Base-by-base conservation (phyloP, 2,329 filamentous ascomycete genomes). In the Trichoderma lentiforme region DNA sequence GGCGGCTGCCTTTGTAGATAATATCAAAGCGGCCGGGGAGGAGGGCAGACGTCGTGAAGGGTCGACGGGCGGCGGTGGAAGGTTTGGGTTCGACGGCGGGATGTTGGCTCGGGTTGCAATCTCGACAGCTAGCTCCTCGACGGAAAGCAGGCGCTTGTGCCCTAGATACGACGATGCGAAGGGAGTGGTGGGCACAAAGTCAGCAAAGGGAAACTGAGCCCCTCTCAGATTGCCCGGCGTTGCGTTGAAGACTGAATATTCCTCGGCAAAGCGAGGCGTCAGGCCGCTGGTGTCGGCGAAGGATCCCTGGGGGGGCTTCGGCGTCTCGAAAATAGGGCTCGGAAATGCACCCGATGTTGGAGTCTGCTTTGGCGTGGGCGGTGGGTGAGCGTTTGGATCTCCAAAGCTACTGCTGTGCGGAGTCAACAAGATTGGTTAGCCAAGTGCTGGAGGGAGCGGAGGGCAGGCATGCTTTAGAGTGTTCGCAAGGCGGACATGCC, bases 241-340 rank as follows among this genome's bases (percentile, higher is more conserved):
- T n/a, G 85, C 82, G 81, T 89, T 89, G 83, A 91, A 90, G 77
- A 90, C 88, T 74, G 88, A 89, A 77, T 89, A 90, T 74, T 90
- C 88, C 78, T 90, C 88, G 74, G 88, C 88, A 82, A 90, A 91
- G 72, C 84, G 85, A 78, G 89, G 88, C 58, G 88, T 90, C 85
- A 86, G 88, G 75, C 84, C 84, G 75, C 83, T 82, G 67, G 84
- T 79, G 73, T 87, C 84, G 80, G 86, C 81, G 75, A 86, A 84
- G 71, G 81, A 83, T 73, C 82, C 82, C 74, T 83, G 83, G 75
- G 80, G 83, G 71, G 82, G 80, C 78, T 84, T 86, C 58, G 88
- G 88, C 12, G 88, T 90, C 75, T 89, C 84, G 80, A 89, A 88
- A 73, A 86, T 79, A 68, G 87, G 84, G 77, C 84, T 89, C 73